Conservation (phyloP, 2,329 filamentous ascomycete species). For the Intubia oerlemansii region DNA sequence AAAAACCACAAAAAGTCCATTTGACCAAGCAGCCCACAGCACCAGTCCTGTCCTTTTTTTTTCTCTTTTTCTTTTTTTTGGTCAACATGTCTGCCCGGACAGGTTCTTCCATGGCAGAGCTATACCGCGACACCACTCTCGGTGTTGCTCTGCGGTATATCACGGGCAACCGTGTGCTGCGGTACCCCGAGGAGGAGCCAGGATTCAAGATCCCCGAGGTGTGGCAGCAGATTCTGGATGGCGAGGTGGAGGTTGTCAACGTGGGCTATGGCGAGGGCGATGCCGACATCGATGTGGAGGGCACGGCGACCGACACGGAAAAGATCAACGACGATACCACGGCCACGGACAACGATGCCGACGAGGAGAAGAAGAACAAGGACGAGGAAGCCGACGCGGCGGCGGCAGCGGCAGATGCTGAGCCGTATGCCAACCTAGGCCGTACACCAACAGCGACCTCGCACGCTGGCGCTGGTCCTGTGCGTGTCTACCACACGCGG, state of each 20-base stretch:
- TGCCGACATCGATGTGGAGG: too few species aligned
- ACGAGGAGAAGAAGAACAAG: not conserved
- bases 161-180: slow-evolving; percentile 14
- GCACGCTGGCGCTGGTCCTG: too few species aligned
- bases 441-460: too few species aligned
- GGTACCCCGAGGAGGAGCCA: slow-evolving; percentile 45
- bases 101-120: slow-evolving; percentile 3
- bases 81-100: too few species aligned
- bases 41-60: too few species aligned
- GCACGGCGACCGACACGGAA: not conserved
- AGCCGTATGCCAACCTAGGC: too few species aligned
- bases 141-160: slow-evolving; percentile 12
- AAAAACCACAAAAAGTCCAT: not conserved
- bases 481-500: too few species aligned
- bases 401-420: not conserved
- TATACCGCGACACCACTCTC: slow-evolving; percentile 8
- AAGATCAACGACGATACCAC: too few species aligned
- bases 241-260: slow-evolving; percentile 37
- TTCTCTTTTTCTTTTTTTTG: too few species aligned
- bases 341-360: not conserved
- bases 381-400: not conserved
- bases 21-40: too few species aligned
- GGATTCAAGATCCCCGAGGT: slow-evolving; percentile 41
- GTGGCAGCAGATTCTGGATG: slow-evolving; percentile 50
- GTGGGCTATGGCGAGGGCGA: slow-evolving; percentile 13